Percentiles rank a stretch among this genome's conserved stretches.
These are phyloP conservation scores for Neodidymelliopsis sp. DNA, from an alignment of 2,329 filamentous ascomycete genomes.

Conservation along the genomic window DNA sequence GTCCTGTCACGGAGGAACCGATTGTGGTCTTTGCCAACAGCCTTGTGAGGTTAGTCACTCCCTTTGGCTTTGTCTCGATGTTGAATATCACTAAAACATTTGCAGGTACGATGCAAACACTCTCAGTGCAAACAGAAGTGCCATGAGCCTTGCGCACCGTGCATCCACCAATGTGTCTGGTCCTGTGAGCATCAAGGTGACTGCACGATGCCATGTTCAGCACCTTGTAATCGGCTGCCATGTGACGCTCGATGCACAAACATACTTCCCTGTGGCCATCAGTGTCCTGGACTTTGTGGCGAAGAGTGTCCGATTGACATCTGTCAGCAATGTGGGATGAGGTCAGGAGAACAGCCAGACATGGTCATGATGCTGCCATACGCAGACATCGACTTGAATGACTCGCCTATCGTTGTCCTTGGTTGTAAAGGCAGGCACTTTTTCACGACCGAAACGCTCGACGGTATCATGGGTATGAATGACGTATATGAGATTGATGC, in stretches of 20 bases:
- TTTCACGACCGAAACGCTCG: conserved; percentile 41
- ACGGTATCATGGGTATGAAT: conserved; percentile 38
- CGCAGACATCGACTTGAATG: conserved; percentile 38
- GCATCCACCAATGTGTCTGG: conserved; percentile 44
- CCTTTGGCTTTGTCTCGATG: not conserved
- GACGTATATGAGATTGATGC: conserved; percentile 30
- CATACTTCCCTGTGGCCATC: conserved; percentile 38
- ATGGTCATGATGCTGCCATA: conserved; percentile 34
- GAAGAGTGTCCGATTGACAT: conserved; percentile 34
- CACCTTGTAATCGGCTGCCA: conserved; percentile 41
- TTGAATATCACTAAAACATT: conserved; percentile 3
- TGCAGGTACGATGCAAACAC: conserved; percentile 39
- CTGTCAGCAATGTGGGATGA: conserved; percentile 34
- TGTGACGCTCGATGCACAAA: conserved; percentile 40
- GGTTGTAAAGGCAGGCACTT: conserved; percentile 39
- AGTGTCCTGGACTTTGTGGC: conserved; percentile 43
- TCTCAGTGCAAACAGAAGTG: conserved; percentile 33
- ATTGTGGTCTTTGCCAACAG: conserved; percentile 33
- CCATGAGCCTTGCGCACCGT: conserved; percentile 46
- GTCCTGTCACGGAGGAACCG: conserved; percentile 35
- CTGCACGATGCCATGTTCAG: conserved; percentile 48
- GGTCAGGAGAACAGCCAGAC: conserved; percentile 32
- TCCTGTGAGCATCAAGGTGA: conserved; percentile 43
- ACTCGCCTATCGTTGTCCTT: conserved; percentile 37
- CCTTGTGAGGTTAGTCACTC: conserved; percentile 32